A percentile compares a stretch with the other conserved stretches of the same genome.
These are phyloP conservation scores for Talaromyces adpressus DNA, from an alignment of 495 filamentous ascomycete genomes.

Conservation along the genomic window DNA sequence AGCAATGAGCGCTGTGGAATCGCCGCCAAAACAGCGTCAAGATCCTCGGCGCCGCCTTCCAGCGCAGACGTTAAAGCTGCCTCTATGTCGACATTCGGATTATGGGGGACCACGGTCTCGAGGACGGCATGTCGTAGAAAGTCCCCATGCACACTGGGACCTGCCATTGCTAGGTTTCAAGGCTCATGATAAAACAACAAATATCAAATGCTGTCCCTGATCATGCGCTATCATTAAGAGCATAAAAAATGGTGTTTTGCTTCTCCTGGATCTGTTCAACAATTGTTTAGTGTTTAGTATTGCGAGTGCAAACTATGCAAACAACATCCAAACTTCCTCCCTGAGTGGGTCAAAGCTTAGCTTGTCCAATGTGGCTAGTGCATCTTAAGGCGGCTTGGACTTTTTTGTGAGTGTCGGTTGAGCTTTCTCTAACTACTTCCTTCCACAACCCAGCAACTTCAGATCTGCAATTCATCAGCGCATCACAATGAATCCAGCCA, in stretches of 20 bases:
- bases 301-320: neutral
- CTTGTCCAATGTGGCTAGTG: conserved; percentile 2
- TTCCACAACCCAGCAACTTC: neutral
- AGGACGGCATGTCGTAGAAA: conserved; percentile 68
- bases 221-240: neutral
- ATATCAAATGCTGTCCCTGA: neutral
- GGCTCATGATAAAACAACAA: conserved; percentile 14
- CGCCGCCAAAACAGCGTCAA: conserved; percentile 38
- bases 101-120: conserved; percentile 70
- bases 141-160: conserved; percentile 39
- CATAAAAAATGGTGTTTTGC: neutral
- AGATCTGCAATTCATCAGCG: neutral
- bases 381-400: neutral
- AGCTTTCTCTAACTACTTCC: neutral
- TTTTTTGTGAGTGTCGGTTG: neutral
- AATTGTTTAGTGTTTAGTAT: neutral
- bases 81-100: conserved; percentile 58
- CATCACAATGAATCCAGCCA: conserved; percentile 58
- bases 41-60: conserved; percentile 37
- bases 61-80: conserved; percentile 45
- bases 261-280: neutral
- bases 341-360: neutral
- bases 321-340: neutral
- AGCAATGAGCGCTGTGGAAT: conserved; percentile 48
- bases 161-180: conserved; percentile 33